A percentile compares a stretch with the other conserved stretches of the same genome.
Evolutionary conservation across 176 grass and related monocot species (phyloP).

Genomic region (Stipa capillata): DNA sequence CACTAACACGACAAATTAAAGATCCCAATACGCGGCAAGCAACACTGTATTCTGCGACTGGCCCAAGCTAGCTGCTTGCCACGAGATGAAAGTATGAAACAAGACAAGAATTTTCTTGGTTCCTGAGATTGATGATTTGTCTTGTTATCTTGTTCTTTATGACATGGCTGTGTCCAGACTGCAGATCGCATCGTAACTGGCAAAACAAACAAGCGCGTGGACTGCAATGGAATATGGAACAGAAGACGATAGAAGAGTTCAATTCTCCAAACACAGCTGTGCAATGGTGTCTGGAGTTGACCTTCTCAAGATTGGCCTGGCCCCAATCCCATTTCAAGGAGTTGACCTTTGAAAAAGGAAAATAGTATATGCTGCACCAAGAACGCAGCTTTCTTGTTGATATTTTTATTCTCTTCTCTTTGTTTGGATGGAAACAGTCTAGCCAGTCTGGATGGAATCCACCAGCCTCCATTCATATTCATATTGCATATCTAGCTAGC

Average conservation of each 20-base stretch:
- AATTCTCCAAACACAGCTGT: neutral
- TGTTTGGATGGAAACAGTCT: neutral
- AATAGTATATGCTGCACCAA: neutral
- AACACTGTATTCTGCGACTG: too few relatives aligned
- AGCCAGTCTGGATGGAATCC: slow-evolving; percentile 36
- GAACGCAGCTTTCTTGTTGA: too few relatives aligned
- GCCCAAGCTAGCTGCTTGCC: too few relatives aligned
- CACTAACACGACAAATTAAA: too few relatives aligned
- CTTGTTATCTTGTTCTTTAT: too few relatives aligned
- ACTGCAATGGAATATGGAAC: neutral
- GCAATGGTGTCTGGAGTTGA: neutral
- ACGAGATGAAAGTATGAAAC: too few relatives aligned
- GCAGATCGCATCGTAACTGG: neutral
- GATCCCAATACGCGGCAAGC: too few relatives aligned
- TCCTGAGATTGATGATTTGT: too few relatives aligned
- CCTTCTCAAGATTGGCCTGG: neutral
- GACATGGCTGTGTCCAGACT: neutral
- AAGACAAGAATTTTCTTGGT: too few relatives aligned
- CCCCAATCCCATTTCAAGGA: neutral
- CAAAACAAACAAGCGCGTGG: neutral
- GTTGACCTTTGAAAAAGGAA: slow-evolving; percentile 23
- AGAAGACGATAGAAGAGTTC: neutral
- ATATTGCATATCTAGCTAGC: too few relatives aligned
- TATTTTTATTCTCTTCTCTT: neutral
- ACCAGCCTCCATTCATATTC: neutral